Conservation (phyloP, 2,329 filamentous ascomycete genomes). For the Fusarium concolor region DNA sequence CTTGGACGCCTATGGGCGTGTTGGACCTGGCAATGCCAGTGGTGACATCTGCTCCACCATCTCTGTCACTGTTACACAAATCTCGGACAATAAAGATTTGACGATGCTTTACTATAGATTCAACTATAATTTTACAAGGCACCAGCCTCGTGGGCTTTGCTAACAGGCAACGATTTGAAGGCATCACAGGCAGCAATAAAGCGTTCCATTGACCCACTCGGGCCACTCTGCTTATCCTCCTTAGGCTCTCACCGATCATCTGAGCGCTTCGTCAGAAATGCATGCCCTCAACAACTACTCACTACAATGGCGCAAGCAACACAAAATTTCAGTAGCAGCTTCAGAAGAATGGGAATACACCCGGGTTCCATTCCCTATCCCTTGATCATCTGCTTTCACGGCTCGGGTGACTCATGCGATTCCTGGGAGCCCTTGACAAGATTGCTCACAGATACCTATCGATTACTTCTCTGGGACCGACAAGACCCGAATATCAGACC, state of each 20-base stretch:
- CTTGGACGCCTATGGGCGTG: not conserved
- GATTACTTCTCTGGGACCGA: slow-evolving; percentile 33
- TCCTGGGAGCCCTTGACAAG: slow-evolving; percentile 29
- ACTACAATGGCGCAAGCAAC: not conserved
- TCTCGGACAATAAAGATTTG: not conserved
- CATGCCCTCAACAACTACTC: not conserved
- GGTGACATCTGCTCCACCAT: not conserved
- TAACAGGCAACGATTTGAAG: not conserved
- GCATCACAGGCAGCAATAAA: not conserved
- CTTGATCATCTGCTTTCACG: slow-evolving; percentile 38
- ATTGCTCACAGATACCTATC: slow-evolving; percentile 8
- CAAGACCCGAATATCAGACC: slow-evolving; percentile 7
- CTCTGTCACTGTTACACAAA: not conserved
- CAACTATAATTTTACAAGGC: not conserved
- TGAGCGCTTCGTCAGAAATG: not conserved
- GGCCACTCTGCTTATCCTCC: not conserved
- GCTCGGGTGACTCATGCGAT: slow-evolving; percentile 35
- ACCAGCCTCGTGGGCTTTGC: not conserved
- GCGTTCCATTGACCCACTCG: not conserved
- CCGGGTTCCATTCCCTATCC: slow-evolving; percentile 11
- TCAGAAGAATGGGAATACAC: not conserved
- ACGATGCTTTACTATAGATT: not conserved
- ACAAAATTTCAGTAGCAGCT: not conserved
- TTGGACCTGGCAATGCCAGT: not conserved
- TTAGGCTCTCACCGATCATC: not conserved